phyloP scores from a whole-genome alignment of 2,329 filamentous ascomycete species.

The Fusarium sp. region DNA sequence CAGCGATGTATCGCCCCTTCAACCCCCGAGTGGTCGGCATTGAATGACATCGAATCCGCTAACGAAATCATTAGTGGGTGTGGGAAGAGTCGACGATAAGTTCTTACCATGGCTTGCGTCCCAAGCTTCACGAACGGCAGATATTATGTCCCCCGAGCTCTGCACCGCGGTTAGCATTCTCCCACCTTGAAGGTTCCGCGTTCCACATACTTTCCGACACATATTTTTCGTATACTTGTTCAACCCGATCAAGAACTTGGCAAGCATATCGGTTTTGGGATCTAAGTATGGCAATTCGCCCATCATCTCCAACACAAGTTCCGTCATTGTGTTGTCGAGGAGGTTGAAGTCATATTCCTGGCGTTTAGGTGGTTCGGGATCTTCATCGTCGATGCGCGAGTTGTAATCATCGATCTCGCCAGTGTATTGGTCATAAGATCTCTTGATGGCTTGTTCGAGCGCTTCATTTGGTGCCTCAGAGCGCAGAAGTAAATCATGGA shows the following conservation, averaged over 20 bases:
- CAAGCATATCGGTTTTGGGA: neutral
- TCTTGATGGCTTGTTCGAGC: neutral
- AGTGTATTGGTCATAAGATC: neutral
- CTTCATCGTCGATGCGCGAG: neutral
- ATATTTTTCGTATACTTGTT: neutral
- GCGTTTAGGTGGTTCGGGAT: neutral
- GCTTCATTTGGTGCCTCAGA: neutral
- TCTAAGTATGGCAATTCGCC: neutral
- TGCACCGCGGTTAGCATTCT: neutral
- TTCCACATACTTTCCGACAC: neutral
- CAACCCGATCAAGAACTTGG: neutral
- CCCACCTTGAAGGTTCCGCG: accelerated
- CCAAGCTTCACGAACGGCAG: neutral
- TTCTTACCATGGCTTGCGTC: neutral
- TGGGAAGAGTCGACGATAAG: accelerated
- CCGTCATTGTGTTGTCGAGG: neutral
- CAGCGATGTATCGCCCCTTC: neutral
- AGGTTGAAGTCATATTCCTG: neutral
- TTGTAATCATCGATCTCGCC: neutral
- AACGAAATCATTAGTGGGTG: accelerated
- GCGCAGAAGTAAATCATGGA: neutral
- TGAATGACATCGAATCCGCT: neutral
- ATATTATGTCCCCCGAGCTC: neutral
- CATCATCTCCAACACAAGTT: neutral
- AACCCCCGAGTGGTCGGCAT: too few relatives aligned